These are phyloP conservation scores for Tolypocladium cylindrosporum DNA, from an alignment of 2,329 filamentous ascomycete genomes.

Conservation along the genomic window DNA sequence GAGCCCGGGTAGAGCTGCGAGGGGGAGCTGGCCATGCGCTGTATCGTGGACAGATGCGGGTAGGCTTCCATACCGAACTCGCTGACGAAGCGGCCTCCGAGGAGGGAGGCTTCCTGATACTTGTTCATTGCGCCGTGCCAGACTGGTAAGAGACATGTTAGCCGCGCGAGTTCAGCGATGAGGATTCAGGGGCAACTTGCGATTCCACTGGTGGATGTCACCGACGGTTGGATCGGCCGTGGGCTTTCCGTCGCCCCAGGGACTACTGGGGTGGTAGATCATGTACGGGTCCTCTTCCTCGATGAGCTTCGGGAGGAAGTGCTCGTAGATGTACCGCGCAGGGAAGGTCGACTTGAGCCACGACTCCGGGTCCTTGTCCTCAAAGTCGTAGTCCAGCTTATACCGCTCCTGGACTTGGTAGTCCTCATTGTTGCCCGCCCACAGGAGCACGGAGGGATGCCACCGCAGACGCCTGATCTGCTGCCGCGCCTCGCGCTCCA, in stretches of 20 bases:
- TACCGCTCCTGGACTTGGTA: slow-evolving; percentile 67
- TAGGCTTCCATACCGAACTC: slow-evolving; percentile 62
- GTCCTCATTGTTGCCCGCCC: slow-evolving; percentile 74
- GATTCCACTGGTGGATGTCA: slow-evolving; percentile 68
- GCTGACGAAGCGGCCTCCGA: slow-evolving; percentile 67
- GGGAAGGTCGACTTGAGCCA: slow-evolving; percentile 74
- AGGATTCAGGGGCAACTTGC: slow-evolving; percentile 3
- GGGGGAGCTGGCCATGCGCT: slow-evolving; percentile 47
- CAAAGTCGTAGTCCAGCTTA: slow-evolving; percentile 59
- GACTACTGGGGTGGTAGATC: slow-evolving; percentile 64
- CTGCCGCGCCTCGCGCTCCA: slow-evolving; percentile 49
- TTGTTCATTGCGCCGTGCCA: slow-evolving; percentile 65
- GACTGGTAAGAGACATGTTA: slow-evolving; percentile 23
- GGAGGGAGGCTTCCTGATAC: slow-evolving; percentile 63
- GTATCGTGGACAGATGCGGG: slow-evolving; percentile 62
- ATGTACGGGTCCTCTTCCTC: slow-evolving; percentile 51
- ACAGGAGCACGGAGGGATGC: slow-evolving; percentile 62
- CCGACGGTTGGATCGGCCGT: slow-evolving; percentile 57
- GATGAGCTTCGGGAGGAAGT: slow-evolving; percentile 58
- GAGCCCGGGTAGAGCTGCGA: slow-evolving; percentile 55
- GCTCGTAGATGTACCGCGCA: slow-evolving; percentile 71
- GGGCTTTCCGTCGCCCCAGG: slow-evolving; percentile 53
- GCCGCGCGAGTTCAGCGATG: background rate
- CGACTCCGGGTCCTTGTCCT: slow-evolving; percentile 60
- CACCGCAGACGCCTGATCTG: slow-evolving; percentile 50